phyloP scores from a whole-genome alignment of 441 rosid genomes.

The Populus hybrid region DNA sequence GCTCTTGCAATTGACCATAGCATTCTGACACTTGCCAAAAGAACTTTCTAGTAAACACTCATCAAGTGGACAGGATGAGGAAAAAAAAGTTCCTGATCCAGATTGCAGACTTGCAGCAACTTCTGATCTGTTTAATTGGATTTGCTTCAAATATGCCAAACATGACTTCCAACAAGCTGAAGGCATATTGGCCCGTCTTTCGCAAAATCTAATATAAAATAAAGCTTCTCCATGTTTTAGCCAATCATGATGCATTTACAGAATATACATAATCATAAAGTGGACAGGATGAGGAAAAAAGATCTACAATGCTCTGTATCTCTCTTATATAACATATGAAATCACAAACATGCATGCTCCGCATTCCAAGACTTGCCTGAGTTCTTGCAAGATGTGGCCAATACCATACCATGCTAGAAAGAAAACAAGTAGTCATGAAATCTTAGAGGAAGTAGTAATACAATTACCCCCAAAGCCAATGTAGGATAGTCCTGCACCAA shows the following conservation, averaged over 20 bases:
- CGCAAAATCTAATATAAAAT: not conserved
- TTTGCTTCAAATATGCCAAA: not conserved
- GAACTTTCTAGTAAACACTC: not conserved
- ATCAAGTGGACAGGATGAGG: not conserved
- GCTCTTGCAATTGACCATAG: not conserved
- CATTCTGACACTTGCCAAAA: not conserved
- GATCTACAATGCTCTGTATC: not conserved
- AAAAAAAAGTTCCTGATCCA: not conserved
- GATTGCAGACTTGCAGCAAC: not conserved
- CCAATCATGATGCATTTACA: not conserved
- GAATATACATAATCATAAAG: not conserved
- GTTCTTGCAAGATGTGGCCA: not conserved
- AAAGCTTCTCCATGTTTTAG: not conserved
- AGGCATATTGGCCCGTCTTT: not conserved
- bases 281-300: not conserved
- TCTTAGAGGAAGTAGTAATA: not conserved
- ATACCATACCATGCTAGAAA: not conserved
- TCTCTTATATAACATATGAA: not conserved
- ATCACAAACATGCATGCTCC: not conserved
- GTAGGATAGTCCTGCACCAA: conserved; percentile 46
- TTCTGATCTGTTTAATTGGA: not conserved
- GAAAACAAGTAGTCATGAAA: not conserved
- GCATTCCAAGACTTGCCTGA: not conserved
- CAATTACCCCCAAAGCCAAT: conserved; percentile 44
- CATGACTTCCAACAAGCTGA: not conserved